Evolutionary conservation across 2,329 filamentous ascomycete species (phyloP).

Genomic region (Blastomyces parvus): DNA sequence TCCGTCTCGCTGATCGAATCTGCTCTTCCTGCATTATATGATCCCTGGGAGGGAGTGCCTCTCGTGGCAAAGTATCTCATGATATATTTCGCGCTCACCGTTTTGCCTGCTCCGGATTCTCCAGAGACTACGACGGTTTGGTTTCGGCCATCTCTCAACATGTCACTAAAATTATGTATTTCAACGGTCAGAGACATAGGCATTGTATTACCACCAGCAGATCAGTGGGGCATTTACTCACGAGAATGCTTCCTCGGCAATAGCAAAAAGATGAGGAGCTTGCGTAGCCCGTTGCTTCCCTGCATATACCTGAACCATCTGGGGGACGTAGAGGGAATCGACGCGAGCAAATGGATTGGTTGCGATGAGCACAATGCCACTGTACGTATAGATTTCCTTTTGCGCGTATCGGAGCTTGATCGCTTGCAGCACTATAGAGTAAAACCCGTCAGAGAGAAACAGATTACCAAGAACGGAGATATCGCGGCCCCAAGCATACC

Average conservation of each 20-base stretch:
- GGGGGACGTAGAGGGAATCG: slow-evolving; percentile 94
- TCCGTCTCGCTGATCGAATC: slow-evolving; percentile 95
- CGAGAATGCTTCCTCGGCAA: slow-evolving; percentile 98
- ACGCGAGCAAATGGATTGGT: slow-evolving; percentile 97
- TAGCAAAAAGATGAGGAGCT: slow-evolving; percentile 95
- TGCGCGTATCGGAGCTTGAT: slow-evolving; percentile 95
- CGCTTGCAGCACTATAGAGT: slow-evolving; percentile 76
- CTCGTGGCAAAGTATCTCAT: slow-evolving; percentile 99
- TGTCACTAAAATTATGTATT: slow-evolving; percentile 54
- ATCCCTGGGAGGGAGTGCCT: slow-evolving; percentile 80
- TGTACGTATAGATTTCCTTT: slow-evolving; percentile 99
- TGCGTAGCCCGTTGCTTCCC: slow-evolving; percentile 94
- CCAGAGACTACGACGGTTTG: slow-evolving; percentile 99
- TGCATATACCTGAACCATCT: slow-evolving; percentile 99
- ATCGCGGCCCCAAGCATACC: slow-evolving; percentile 47
- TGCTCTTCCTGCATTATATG: slow-evolving; percentile 60
- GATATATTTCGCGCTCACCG: slow-evolving; percentile 98
- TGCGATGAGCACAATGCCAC: slow-evolving; percentile 94
- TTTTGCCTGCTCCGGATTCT: slow-evolving; percentile 97
- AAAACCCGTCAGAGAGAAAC: slow-evolving; percentile 18
- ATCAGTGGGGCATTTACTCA: slow-evolving; percentile 38
- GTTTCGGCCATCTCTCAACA: slow-evolving; percentile 91
- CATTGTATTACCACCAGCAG: not conserved
- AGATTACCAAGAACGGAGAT: slow-evolving; percentile 9
- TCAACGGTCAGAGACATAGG: slow-evolving; percentile 7